These are phyloP conservation scores for Populus deltoides DNA, from an alignment of 345 rosid species.

Conservation along the genomic window DNA sequence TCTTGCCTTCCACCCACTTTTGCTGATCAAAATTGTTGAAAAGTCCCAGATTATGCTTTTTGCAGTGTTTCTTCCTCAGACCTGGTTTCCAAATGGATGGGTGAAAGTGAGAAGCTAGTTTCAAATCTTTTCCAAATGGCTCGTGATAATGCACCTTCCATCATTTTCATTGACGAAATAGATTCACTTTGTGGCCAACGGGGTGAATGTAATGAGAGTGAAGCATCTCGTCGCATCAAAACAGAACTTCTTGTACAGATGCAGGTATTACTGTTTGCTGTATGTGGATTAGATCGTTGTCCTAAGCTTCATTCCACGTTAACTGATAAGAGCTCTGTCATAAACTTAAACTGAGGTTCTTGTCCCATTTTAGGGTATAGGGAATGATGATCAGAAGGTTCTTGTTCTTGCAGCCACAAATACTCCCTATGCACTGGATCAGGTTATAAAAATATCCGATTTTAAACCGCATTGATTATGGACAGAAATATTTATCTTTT, in stretches of 20 bases:
- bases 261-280: conserved; percentile 56
- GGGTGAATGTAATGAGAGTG: conserved; percentile 91
- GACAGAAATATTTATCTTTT: background rate
- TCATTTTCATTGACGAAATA: conserved; percentile 86
- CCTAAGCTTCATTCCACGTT: background rate
- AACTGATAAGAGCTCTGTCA: background rate
- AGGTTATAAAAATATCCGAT: conserved; percentile 35
- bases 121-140: conserved; percentile 89
- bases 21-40: background rate
- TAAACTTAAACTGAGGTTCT: background rate
- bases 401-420: conserved; percentile 93
- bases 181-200: conserved; percentile 90
- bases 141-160: conserved; percentile 86
- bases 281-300: background rate
- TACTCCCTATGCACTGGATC: conserved; percentile 88
- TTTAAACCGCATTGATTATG: background rate
- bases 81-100: conserved; percentile 98
- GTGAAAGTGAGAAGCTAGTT: conserved; percentile 93
- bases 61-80: conserved; percentile 85
- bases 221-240: conserved; percentile 93
- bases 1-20: background rate
- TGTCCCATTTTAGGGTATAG: conserved; percentile 61
- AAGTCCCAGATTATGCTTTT: background rate
- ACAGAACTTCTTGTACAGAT: conserved; percentile 93
- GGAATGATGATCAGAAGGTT: conserved; percentile 75